Evolutionary conservation across 2,329 filamentous ascomycete species (phyloP).

Genomic region (Fusarium globosum): DNA sequence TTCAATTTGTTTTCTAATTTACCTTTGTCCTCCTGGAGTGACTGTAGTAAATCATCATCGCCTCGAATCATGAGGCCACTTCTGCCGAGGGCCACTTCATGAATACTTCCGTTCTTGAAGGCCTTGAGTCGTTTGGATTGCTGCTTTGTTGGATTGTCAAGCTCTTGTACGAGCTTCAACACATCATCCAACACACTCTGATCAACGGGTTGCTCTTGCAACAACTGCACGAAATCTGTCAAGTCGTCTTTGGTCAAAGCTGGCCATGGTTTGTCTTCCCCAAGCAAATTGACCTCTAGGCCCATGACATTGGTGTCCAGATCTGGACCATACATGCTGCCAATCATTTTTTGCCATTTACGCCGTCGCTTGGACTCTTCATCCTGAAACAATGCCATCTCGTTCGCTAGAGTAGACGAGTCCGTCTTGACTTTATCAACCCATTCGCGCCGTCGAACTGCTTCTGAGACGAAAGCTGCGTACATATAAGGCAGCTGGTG

Average conservation of each 20-base stretch:
- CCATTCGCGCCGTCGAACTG: constrained; percentile 89
- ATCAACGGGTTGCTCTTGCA: constrained; percentile 75
- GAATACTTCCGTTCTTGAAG: constrained; percentile 96
- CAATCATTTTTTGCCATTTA: constrained; percentile 90
- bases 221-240: constrained; percentile 74
- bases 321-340: constrained; percentile 76
- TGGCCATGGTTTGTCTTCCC: constrained; percentile 85
- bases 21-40: constrained; percentile 83
- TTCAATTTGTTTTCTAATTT: constrained; percentile 79
- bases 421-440: constrained; percentile 89
- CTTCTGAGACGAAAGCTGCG: constrained; percentile 87
- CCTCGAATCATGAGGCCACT: constrained; percentile 87
- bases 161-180: constrained; percentile 78
- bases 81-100: constrained; percentile 88
- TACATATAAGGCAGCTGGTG: constrained; percentile 90
- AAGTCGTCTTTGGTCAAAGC: constrained; percentile 79
- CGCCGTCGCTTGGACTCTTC: constrained; percentile 90
- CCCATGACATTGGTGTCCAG: constrained; percentile 77
- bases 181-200: constrained; percentile 76
- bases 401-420: constrained; percentile 87
- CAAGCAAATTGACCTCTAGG: constrained; percentile 86
- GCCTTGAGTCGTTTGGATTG: constrained; percentile 88
- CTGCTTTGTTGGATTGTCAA: constrained; percentile 85
- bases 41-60: constrained; percentile 83
- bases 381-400: constrained; percentile 91